A percentile compares a stretch with the other conserved stretches of the same genome.
phyloP scores from a whole-genome alignment of 352 stramenopile genomes.

The Peronospora farinosa region DNA sequence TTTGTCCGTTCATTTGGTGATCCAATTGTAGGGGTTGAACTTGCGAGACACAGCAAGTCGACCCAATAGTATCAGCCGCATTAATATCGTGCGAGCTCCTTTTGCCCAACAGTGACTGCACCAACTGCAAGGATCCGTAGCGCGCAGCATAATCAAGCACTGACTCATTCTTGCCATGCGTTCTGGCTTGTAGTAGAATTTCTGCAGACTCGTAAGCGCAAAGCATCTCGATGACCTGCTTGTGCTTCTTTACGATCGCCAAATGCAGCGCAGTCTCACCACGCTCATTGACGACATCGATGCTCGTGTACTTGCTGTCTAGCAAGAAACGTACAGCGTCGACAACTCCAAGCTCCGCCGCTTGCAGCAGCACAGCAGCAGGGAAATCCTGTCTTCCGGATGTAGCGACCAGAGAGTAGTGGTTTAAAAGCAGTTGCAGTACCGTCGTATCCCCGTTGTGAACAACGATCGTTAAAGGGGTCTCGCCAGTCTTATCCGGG shows the following conservation, averaged over 20 bases:
- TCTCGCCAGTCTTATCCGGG: constrained; percentile 18
- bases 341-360: constrained; percentile 23
- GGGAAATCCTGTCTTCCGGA: constrained; percentile 21
- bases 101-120: constrained; percentile 17
- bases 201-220: constrained; percentile 10
- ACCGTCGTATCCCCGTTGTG: constrained; percentile 19
- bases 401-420: constrained; percentile 23
- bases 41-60: neutral
- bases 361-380: constrained; percentile 20
- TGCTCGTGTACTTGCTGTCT: constrained; percentile 21
- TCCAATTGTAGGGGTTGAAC: no score
- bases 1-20: no score
- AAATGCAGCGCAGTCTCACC: constrained; percentile 32
- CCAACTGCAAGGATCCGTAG: constrained; percentile 20
- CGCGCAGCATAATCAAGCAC: constrained; percentile 27
- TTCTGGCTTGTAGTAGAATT: constrained; percentile 19
- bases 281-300: constrained; percentile 27
- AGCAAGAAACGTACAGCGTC: constrained; percentile 26
- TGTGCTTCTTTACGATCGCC: constrained; percentile 26
- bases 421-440: constrained; percentile 30
- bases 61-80: constrained; percentile 10
- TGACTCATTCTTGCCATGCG: constrained; percentile 22
- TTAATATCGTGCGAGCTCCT: constrained; percentile 13
- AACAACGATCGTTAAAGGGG: constrained; percentile 23
- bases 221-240: constrained; percentile 19